Evolutionary conservation across 352 stramenopile genomes (phyloP).

Genomic region (Phytopythium litorale): DNA sequence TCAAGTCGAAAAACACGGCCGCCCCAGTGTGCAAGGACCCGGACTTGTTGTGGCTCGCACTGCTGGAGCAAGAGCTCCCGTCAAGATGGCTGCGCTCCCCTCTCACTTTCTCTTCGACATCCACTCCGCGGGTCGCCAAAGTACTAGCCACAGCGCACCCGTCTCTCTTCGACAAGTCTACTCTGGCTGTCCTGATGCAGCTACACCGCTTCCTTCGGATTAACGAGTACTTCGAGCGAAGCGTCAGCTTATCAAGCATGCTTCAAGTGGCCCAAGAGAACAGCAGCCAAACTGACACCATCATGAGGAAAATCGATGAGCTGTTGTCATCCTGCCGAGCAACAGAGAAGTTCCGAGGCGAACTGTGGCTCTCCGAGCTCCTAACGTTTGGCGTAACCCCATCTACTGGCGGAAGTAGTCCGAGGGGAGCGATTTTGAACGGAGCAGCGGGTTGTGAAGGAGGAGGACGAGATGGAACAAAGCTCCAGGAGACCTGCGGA

Average conservation of each 20-base stretch:
- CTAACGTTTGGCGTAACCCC: constrained; percentile 13
- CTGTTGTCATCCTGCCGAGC: constrained; percentile 20
- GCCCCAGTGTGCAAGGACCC: constrained; percentile 16
- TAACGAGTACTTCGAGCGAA: constrained; percentile 44
- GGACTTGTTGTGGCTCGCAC: constrained; percentile 21
- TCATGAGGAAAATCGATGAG: constrained; percentile 27
- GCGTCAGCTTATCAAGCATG: constrained; percentile 23
- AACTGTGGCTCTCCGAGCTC: constrained; percentile 52
- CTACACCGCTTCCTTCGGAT: constrained; percentile 34
- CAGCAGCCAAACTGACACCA: constrained; percentile 13
- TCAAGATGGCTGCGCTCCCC: constrained; percentile 9
- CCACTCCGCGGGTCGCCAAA: constrained; percentile 15
- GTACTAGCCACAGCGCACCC: constrained; percentile 18
- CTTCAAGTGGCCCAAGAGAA: constrained; percentile 19
- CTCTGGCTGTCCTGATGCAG: constrained; percentile 33
- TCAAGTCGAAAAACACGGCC: constrained; percentile 13
- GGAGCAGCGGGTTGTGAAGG: too few species aligned
- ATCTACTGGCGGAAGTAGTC: neutral
- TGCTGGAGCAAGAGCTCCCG: constrained; percentile 21
- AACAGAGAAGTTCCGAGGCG: constrained; percentile 38
- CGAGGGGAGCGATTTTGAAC: neutral
- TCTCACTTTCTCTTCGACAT: constrained; percentile 19
- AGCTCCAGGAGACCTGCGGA: constrained; percentile 42
- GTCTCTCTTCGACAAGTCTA: constrained; percentile 29
- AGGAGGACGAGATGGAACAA: too few species aligned